Conservation (phyloP, 2,329 filamentous ascomycete species). For the Davidsoniella neocaledoniae region DNA sequence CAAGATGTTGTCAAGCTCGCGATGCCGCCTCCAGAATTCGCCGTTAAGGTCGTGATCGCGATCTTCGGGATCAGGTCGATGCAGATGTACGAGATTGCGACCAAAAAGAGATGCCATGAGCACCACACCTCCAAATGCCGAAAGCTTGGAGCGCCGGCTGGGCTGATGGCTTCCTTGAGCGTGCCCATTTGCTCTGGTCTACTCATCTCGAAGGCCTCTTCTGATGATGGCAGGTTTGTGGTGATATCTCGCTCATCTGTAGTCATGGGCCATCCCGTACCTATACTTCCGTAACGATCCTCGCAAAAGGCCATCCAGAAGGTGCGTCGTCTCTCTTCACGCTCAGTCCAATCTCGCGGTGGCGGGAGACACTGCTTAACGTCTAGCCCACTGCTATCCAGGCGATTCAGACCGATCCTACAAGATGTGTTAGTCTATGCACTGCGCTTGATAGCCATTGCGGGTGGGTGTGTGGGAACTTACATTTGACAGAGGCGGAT, state of each 20-base stretch:
- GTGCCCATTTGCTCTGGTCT: constrained; percentile 55
- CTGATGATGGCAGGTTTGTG: constrained; percentile 68
- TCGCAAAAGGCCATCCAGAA: constrained; percentile 92
- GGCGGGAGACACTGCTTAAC: constrained; percentile 84
- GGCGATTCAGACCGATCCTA: constrained; percentile 80
- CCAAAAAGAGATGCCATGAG: constrained; percentile 83
- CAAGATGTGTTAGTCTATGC: constrained; percentile 20
- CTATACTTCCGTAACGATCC: constrained; percentile 86
- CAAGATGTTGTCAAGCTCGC: constrained; percentile 75
- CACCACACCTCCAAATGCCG: constrained; percentile 62
- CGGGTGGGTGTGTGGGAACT: constrained; percentile 16
- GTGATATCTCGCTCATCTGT: constrained; percentile 84
- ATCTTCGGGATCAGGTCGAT: constrained; percentile 68
- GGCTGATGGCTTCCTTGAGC: constrained; percentile 51
- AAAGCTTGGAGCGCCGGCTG: constrained; percentile 59
- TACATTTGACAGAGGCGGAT: constrained; percentile 73
- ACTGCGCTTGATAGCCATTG: neutral
- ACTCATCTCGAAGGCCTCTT: constrained; percentile 72
- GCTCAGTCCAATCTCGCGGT: constrained; percentile 83
- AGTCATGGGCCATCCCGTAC: constrained; percentile 92
- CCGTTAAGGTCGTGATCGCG: constrained; percentile 78
- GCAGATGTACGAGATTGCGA: constrained; percentile 76
- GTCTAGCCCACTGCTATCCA: constrained; percentile 69
- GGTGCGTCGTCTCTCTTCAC: constrained; percentile 75
- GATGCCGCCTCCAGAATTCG: constrained; percentile 88